phyloP scores from a whole-genome alignment of 1,139 yeast genomes.

The Geotrichum cucujoidarum region DNA sequence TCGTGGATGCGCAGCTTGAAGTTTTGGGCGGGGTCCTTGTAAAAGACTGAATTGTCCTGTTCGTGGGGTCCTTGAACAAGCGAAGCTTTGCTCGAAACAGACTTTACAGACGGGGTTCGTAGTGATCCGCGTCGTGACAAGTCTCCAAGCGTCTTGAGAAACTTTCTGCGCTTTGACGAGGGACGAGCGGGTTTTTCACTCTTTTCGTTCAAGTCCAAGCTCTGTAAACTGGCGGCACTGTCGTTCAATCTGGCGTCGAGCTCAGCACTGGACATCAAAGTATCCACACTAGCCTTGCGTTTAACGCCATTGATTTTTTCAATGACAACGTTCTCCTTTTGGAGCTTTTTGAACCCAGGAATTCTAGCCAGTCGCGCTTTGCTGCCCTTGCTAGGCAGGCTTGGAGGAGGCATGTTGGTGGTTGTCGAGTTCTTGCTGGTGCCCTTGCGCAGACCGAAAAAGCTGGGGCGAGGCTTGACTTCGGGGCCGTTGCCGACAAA shows the following conservation, averaged over 20 bases:
- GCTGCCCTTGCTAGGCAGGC: neutral
- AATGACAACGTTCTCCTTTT: neutral
- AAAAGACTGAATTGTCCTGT: neutral
- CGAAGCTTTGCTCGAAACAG: neutral
- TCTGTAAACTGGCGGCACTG: neutral
- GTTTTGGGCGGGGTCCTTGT: neutral
- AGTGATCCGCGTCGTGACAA: neutral
- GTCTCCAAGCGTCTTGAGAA: neutral
- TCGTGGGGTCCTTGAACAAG: neutral
- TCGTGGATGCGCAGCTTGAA: constrained; percentile 9
- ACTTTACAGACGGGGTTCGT: no score
- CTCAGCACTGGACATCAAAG: neutral
- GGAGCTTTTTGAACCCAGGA: neutral
- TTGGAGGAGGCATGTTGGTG: neutral
- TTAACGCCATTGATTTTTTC: neutral
- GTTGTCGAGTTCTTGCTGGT: neutral
- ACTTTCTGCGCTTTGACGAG: constrained; percentile 5
- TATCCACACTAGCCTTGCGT: neutral
- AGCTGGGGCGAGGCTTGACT: neutral
- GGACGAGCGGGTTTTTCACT: neutral
- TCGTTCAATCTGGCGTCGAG: no score
- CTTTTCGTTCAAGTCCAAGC: neutral
- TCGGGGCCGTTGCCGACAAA: neutral
- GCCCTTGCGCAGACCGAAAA: neutral
- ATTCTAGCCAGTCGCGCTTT: neutral